Evolutionary conservation across 2,329 filamentous ascomycete genomes (phyloP).

Genomic region (Epichloe baconii): DNA sequence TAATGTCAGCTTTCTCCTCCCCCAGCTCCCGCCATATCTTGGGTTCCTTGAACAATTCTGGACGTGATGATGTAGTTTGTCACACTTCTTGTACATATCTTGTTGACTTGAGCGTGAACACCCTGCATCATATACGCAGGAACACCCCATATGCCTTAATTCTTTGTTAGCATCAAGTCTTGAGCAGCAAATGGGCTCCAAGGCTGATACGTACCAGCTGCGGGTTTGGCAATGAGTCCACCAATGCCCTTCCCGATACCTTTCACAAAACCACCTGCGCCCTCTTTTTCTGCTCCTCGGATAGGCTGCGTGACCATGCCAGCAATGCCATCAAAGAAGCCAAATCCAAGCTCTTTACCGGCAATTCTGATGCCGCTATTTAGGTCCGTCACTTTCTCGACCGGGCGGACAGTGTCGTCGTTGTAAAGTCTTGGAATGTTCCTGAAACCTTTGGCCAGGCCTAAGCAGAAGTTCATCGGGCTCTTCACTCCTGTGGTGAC

Average conservation of each 20-base stretch:
- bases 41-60: slow-evolving; percentile 60
- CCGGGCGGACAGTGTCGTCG: slow-evolving; percentile 66
- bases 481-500: slow-evolving; percentile 63
- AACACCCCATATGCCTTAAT: slow-evolving; percentile 43
- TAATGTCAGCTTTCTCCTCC: slow-evolving; percentile 49
- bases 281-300: slow-evolving; percentile 39
- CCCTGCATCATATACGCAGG: slow-evolving; percentile 78
- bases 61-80: slow-evolving; percentile 71
- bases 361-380: slow-evolving; percentile 66
- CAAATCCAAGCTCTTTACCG: slow-evolving; percentile 63
- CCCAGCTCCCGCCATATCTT: slow-evolving; percentile 44
- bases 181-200: not conserved
- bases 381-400: slow-evolving; percentile 66
- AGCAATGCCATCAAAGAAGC: slow-evolving; percentile 69
- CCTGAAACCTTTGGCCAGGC: slow-evolving; percentile 73
- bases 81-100: slow-evolving; percentile 55
- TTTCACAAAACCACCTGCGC: slow-evolving; percentile 52
- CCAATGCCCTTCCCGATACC: slow-evolving; percentile 75
- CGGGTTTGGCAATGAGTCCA: slow-evolving; percentile 70
- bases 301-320: slow-evolving; percentile 70
- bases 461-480: slow-evolving; percentile 75
- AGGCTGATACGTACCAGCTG: slow-evolving; percentile 44
- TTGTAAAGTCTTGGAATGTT: slow-evolving; percentile 79
- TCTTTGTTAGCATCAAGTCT: not conserved
- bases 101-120: slow-evolving; percentile 63